Base-by-base conservation (phyloP, 108 stramenopile species). In the Cyclotella baltica region DNA sequence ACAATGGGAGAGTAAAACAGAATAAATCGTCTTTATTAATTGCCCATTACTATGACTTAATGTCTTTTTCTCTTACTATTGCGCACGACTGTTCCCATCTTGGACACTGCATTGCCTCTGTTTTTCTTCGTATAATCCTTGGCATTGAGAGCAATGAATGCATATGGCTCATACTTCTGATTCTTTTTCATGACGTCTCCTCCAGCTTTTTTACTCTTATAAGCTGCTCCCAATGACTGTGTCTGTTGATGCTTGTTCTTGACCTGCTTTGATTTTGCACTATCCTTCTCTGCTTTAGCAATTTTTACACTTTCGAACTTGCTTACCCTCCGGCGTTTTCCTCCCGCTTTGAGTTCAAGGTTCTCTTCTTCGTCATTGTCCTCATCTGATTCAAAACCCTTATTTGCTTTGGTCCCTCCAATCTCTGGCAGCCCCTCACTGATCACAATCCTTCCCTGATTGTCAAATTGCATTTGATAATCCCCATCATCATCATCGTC, bases 181-280 rank as follows among this genome's bases (percentile, higher is more conserved):
- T 91, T 95, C 86, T 96, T 95, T 62, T 89, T 90, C 78, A 76
- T 92, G 28, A 92, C 92, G 83, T 98, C 97, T 22, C 97, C 97
- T 13, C 97, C 97, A 37, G 96, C 92, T 77, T 95, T 97, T 84
- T 88, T 94, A 2, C 87, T 80, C 64, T 93, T 94, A 85, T 94
- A 98, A 13, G 87, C 84, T 31, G 89, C 76, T 25, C 97, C 97
- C 6, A 94, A 87, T n/a, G 67, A 67, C 28, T 72, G 33, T 78
- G 23, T 33, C 67, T 67, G 59, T 37, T 75, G 67, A 53, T 77
- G 66, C n/a, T 77, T 51, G 20, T 71, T 76, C 61, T 78, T 78
- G 36, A 66, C 75, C 38, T 51, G 56, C 23, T 62, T 52, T 29
- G 38, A 5, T 46, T 79, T 78, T 25, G 56, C 70, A 48, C 66